Percentiles rank a stretch among this genome's conserved stretches.
These are phyloP conservation scores for Raphanus sativus DNA, from an alignment of 345 rosid species.

Conservation along the genomic window DNA sequence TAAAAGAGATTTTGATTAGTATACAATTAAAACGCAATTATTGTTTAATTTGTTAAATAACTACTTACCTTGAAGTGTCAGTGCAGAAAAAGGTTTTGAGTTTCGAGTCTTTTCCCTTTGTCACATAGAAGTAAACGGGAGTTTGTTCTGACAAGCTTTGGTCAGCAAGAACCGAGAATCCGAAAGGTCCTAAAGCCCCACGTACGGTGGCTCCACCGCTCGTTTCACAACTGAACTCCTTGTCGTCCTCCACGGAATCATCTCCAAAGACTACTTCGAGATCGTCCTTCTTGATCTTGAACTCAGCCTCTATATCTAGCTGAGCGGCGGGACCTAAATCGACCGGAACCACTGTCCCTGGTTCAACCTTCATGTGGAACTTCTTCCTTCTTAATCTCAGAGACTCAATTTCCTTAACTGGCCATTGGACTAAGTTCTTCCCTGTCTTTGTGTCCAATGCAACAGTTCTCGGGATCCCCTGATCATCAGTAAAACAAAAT, in stretches of 20 bases:
- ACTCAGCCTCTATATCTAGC: constrained; percentile 67
- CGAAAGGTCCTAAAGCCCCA: constrained; percentile 76
- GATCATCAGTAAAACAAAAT: not conserved
- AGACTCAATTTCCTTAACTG: constrained; percentile 69
- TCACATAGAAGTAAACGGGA: constrained; percentile 64
- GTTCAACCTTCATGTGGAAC: constrained; percentile 48
- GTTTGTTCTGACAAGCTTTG: constrained; percentile 70
- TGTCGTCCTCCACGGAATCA: constrained; percentile 33
- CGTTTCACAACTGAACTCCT: constrained; percentile 39
- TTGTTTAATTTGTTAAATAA: not conserved
- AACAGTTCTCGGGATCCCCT: constrained; percentile 81
- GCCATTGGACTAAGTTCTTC: constrained; percentile 74
- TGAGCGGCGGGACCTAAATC: constrained; percentile 67
- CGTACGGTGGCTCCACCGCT: constrained; percentile 54
- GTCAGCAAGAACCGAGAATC: constrained; percentile 68
- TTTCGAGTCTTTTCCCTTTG: constrained; percentile 40
- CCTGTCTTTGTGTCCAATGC: constrained; percentile 59
- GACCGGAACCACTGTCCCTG: constrained; percentile 65
- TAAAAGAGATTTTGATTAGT: not conserved
- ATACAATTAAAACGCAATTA: not conserved
- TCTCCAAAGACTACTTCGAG: constrained; percentile 33
- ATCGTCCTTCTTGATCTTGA: constrained; percentile 41
- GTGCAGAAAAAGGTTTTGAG: constrained; percentile 60
- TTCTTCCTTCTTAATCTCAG: constrained; percentile 56
- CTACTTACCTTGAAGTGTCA: constrained; percentile 67